Evolutionary conservation across 805 yeast species (phyloP), one percentile per base, ranked within the genome.

Genomic region (Suhomyces sp.): DNA sequence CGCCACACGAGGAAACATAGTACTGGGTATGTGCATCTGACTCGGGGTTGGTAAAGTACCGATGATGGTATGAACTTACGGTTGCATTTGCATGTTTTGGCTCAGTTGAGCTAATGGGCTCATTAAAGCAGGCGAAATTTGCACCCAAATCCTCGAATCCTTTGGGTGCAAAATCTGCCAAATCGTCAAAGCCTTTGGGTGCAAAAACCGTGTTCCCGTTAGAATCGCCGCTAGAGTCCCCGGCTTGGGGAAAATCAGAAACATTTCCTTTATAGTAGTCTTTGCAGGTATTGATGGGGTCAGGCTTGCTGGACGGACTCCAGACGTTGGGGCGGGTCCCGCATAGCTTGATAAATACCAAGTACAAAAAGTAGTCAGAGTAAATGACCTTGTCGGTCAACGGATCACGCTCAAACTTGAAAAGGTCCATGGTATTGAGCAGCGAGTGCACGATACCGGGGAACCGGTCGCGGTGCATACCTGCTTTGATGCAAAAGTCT

Each of bases 41-140:
- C 62, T 87, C 96, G 0, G 97, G 97, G 60, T 92, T 92, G 3
- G 93, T 84, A 70, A 90, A 90, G 61, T 80, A 89, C 40, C 80
- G 77, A 60, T 89, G 96, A 50, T 82, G 80, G 57, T 86, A 84
- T 0, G 96, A 96, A 4, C 39, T 31, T 13, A 9, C 41, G 9
- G 21, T 6, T 6, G 3, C n/a, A n/a, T n/a, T n/a, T n/a, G n/a
- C n/a, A n/a, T n/a, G n/a, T n/a, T n/a, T 6, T 12, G 35, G 6
- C n/a, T 15, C 39, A 4, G 19, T 12, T 5, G 13, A 17, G 17
- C 22, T 15, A 17, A 4, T 37, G 10, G 43, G 24, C 20, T 17
- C 39, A n/a, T 48, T 21, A 4, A 33, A 29, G 9, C 8, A 6
- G 12, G 44, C 9, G n/a, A 43, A n/a, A 12, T 21, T 21, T 7